These are phyloP conservation scores for Heterobasidion annosum DNA, from an alignment of 1,284 basidiomycete genomes.

Conservation along the genomic window DNA sequence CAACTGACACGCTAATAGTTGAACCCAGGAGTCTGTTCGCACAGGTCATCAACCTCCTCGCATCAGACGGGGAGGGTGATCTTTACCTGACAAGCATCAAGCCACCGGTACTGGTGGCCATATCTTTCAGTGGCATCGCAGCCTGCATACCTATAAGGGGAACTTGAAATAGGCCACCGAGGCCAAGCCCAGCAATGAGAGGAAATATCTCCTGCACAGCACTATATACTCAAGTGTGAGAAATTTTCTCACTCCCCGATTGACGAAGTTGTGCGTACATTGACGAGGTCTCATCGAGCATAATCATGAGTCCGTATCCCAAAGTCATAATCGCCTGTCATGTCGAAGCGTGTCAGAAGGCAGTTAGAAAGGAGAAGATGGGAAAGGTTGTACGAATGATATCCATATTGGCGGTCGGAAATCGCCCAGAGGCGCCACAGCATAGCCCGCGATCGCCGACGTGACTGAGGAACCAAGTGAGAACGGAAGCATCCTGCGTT, in stretches of 20 bases:
- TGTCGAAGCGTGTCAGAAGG: background rate
- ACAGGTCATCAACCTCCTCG: conserved; percentile 42
- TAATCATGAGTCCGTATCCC: conserved; percentile 62
- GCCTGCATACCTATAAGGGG: conserved; percentile 69
- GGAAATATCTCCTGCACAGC: conserved; percentile 56
- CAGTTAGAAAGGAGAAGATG: background rate
- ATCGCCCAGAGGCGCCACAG: conserved; percentile 46
- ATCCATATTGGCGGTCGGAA: conserved; percentile 62
- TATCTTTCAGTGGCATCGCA: conserved; percentile 74
- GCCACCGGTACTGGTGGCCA: conserved; percentile 59
- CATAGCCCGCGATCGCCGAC: conserved; percentile 50
- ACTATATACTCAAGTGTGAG: background rate
- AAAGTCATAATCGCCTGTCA: conserved; percentile 37
- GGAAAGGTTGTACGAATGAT: background rate
- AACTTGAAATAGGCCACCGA: conserved; percentile 60
- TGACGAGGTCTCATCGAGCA: conserved; percentile 32
- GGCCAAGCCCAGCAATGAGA: conserved; percentile 49
- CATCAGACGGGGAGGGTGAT: conserved; percentile 42
- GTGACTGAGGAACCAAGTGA: conserved; percentile 54
- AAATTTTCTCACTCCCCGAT: background rate
- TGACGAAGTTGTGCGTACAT: conserved; percentile 23
- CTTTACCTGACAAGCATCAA: background rate
- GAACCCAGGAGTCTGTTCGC: conserved; percentile 39
- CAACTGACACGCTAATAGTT: conserved; percentile 66
- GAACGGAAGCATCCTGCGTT: conserved; percentile 64